These are phyloP conservation scores for Apocynum venetum DNA, from an alignment of 257 asterid species.

Conservation along the genomic window DNA sequence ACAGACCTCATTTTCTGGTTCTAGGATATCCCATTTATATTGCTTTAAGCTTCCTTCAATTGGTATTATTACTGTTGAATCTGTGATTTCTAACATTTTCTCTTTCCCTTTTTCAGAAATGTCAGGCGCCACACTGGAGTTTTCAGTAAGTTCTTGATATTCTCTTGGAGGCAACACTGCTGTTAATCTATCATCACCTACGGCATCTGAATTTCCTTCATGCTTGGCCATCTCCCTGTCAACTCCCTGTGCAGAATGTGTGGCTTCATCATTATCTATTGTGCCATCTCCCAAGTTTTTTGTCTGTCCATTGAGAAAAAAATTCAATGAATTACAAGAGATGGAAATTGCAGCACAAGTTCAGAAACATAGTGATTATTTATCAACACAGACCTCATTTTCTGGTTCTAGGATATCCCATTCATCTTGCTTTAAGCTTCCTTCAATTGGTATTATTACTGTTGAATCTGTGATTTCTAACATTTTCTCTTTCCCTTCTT, in stretches of 20 bases:
- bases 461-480: background rate
- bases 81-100: background rate
- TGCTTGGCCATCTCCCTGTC: background rate
- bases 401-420: background rate
- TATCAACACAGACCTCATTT: background rate
- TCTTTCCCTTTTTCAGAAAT: background rate
- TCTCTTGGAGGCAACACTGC: background rate
- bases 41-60: background rate
- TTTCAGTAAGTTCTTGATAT: background rate
- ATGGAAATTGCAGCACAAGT: background rate
- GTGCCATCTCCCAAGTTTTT: background rate
- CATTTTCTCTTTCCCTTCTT: background rate
- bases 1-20: background rate
- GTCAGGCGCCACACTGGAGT: background rate
- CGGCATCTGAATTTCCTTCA: background rate
- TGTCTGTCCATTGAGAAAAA: background rate
- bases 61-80: background rate
- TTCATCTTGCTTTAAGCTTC: background rate
- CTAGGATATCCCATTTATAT: background rate
- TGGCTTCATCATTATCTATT: background rate
- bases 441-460: background rate
- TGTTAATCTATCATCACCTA: background rate
- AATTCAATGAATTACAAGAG: background rate
- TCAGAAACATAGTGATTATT: background rate
- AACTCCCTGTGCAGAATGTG: background rate